Conservation (phyloP, 441 rosid species). For the Breynia disticha region DNA sequence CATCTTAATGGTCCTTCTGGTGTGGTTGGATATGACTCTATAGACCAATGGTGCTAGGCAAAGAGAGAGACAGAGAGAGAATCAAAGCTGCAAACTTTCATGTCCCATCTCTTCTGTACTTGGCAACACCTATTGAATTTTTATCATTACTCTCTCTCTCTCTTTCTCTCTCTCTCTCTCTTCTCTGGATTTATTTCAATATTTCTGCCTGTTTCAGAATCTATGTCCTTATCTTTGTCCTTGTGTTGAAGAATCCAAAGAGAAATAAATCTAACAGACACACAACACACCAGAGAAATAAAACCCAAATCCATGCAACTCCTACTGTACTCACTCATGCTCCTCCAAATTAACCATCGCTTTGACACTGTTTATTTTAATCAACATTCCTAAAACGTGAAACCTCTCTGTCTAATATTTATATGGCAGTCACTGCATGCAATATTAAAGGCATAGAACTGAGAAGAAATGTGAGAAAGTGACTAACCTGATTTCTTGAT, state of each 20-base stretch:
- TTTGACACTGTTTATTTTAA: neutral
- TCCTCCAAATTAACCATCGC: neutral
- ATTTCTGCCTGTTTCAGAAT: conserved; percentile 18
- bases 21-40: conserved; percentile 21
- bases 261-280: conserved; percentile 9
- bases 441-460: conserved; percentile 2
- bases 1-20: conserved; percentile 10
- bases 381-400: conserved; percentile 9
- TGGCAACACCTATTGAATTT: conserved; percentile 15
- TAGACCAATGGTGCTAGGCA: neutral
- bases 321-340: conserved; percentile 20
- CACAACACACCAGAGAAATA: conserved; percentile 10
- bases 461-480: conserved; percentile 5
- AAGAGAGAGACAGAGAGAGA: conserved; percentile 10
- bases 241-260: conserved; percentile 14
- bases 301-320: conserved; percentile 27
- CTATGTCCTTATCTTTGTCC: conserved; percentile 28
- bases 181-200: conserved; percentile 12
- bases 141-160: neutral
- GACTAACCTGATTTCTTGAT: conserved; percentile 87
- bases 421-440: conserved; percentile 7
- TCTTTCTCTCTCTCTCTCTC: no score
- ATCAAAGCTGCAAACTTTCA: conserved; percentile 37
- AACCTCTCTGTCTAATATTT: conserved; percentile 3
- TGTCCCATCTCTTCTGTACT: conserved; percentile 34